A percentile compares a stretch with the other conserved stretches of the same genome.
These are phyloP conservation scores for Austroboletus novae-zelandiae DNA, from an alignment of 1,284 basidiomycete species.

Conservation along the genomic window DNA sequence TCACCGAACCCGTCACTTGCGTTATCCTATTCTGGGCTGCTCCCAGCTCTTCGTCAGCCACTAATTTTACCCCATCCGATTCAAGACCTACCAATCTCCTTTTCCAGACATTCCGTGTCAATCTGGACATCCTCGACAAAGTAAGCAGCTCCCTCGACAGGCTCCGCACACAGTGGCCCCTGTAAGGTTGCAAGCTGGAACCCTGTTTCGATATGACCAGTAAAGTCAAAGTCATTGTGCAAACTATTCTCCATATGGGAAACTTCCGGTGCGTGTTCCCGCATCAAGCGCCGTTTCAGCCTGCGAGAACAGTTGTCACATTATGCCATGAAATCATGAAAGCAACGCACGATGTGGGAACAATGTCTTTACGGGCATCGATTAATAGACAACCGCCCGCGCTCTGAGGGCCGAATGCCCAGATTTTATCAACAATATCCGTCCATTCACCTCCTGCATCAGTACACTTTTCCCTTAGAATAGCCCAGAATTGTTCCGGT, in stretches of 20 bases:
- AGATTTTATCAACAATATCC: slow-evolving; percentile 70
- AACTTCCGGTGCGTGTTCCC: slow-evolving; percentile 36
- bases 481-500: slow-evolving; percentile 80
- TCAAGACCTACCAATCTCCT: slow-evolving; percentile 55
- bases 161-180: slow-evolving; percentile 94
- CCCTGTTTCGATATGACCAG: slow-evolving; percentile 84
- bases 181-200: slow-evolving; percentile 95
- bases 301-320: slow-evolving; percentile 34
- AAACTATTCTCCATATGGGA: slow-evolving; percentile 22
- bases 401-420: slow-evolving; percentile 90
- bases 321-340: slow-evolving; percentile 4
- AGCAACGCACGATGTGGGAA: slow-evolving; percentile 52
- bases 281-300: slow-evolving; percentile 47
- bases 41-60: slow-evolving; percentile 12
- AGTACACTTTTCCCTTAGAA: slow-evolving; percentile 63
- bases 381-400: slow-evolving; percentile 88
- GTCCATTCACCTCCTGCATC: slow-evolving; percentile 82
- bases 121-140: slow-evolving; percentile 80
- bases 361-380: slow-evolving; percentile 55
- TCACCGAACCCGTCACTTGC: slow-evolving; percentile 86
- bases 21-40: slow-evolving; percentile 65
- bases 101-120: slow-evolving; percentile 57
- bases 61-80: slow-evolving; percentile 1
- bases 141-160: slow-evolving; percentile 91
- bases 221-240: slow-evolving; percentile 58